Evolutionary conservation across 2,329 filamentous ascomycete genomes (phyloP).

Genomic region (Didymella arachidicola): DNA sequence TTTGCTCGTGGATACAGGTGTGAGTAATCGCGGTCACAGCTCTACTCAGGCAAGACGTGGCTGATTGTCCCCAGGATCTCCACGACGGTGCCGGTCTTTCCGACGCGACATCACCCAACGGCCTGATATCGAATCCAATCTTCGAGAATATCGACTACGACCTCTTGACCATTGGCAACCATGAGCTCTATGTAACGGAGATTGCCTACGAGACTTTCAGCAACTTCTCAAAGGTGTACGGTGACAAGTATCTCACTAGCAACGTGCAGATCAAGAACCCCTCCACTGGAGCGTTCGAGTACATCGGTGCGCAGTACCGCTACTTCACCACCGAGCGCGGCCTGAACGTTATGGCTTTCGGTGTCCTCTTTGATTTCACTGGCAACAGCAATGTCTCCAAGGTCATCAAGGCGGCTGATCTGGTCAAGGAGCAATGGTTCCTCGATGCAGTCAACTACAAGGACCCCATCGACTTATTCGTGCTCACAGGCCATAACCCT

Average conservation of each 20-base stretch:
- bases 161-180: conserved; percentile 66
- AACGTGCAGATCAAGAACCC: conserved; percentile 61
- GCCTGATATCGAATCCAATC: conserved; percentile 61
- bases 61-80: conserved; percentile 58
- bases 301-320: conserved; percentile 58
- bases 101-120: conserved; percentile 67
- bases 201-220: conserved; percentile 69
- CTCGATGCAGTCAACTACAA: conserved; percentile 61
- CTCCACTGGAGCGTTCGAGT: conserved; percentile 53
- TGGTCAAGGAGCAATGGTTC: conserved; percentile 68
- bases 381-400: conserved; percentile 69
- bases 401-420: conserved; percentile 62
- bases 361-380: conserved; percentile 59
- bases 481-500: conserved; percentile 71
- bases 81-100: conserved; percentile 71
- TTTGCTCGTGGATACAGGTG: conserved; percentile 67
- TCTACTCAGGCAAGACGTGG: background rate
- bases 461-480: conserved; percentile 68
- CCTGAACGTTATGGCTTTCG: conserved; percentile 60
- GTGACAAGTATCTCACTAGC: conserved; percentile 62
- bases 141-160: conserved; percentile 64
- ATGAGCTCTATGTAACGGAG: conserved; percentile 70
- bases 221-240: conserved; percentile 66
- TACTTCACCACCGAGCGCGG: conserved; percentile 61
- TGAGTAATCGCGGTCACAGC: conserved; percentile 26